Evolutionary conservation across 768 basidiomycete genomes (phyloP).

Genomic region (Hericium coralloides): DNA sequence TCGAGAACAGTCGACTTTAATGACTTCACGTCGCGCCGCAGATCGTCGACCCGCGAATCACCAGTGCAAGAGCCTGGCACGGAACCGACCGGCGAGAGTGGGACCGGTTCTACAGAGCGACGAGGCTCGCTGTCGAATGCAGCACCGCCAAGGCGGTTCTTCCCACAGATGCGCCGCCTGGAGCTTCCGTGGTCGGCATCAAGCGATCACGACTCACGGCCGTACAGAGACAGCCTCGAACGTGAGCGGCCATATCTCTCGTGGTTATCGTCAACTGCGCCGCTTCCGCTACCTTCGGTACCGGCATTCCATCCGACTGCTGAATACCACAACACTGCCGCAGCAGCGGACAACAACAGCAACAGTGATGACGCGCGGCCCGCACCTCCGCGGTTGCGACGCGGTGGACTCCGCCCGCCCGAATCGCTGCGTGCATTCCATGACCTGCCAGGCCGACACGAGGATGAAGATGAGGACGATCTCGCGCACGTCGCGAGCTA

Average conservation of each 20-base stretch:
- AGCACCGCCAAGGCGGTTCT: not conserved
- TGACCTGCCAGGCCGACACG: not conserved
- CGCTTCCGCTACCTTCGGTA: not conserved
- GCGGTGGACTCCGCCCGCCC: conserved; percentile 58
- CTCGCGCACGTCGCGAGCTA: not conserved
- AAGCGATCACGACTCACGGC: not conserved
- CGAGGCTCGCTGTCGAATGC: not conserved
- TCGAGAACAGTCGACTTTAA: conserved; percentile 58
- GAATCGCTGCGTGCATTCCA: conserved; percentile 46
- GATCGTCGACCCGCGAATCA: conserved; percentile 34
- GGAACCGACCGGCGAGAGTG: conserved; percentile 7
- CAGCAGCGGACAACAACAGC: not conserved
- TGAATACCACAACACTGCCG: not conserved
- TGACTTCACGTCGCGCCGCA: conserved; percentile 61
- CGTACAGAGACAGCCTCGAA: not conserved
- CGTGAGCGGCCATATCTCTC: not conserved
- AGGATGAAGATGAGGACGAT: not conserved
- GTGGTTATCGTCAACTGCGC: not conserved
- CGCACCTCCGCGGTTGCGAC: conserved; percentile 43
- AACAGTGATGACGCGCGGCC: not conserved
- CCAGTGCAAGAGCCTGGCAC: conserved; percentile 5
- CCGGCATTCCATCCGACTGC: not conserved
- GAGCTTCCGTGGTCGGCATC: conserved; percentile 10
- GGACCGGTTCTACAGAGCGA: not conserved
- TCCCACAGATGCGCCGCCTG: conserved; percentile 9